These are phyloP conservation scores for Phialophora chinensis DNA, from an alignment of 2,329 filamentous ascomycete species.

Conservation along the genomic window DNA sequence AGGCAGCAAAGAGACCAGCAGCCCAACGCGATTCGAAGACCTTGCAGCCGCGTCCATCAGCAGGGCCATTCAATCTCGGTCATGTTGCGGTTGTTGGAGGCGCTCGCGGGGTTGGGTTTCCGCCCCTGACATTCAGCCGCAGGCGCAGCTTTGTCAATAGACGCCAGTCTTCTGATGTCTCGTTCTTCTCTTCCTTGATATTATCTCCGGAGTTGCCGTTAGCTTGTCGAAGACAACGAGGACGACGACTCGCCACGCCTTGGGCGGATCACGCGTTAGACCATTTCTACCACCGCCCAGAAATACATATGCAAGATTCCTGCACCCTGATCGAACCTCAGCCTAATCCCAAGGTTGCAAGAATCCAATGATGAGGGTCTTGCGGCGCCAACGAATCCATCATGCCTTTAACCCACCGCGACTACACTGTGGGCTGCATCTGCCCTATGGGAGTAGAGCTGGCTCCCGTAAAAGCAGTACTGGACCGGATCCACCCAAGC, in stretches of 20 bases:
- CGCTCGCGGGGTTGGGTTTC: too few relatives aligned
- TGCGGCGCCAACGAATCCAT: neutral
- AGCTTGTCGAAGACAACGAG: neutral
- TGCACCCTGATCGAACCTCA: neutral
- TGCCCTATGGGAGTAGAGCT: conserved; percentile 42
- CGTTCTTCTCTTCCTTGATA: neutral
- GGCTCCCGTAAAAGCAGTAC: conserved; percentile 40
- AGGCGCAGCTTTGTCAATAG: neutral
- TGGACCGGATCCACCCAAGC: conserved; percentile 37
- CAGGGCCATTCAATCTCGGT: too few relatives aligned
- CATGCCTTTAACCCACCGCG: conserved; percentile 5
- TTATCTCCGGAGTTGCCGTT: neutral
- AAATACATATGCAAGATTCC: neutral
- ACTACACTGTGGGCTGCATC: conserved; percentile 42
- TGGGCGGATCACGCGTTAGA: neutral
- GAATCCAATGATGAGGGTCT: neutral
- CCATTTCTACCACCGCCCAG: neutral
- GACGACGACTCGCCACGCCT: neutral
- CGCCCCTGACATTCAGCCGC: neutral
- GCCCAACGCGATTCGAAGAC: too few relatives aligned
- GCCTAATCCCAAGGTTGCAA: neutral
- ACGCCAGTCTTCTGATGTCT: neutral
- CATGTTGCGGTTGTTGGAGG: too few relatives aligned
- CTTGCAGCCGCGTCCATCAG: too few relatives aligned
- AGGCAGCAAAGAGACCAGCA: too few relatives aligned